Evolutionary conservation across 2,329 filamentous ascomycete genomes (phyloP).

Genomic region (Neobulgaria alba): DNA sequence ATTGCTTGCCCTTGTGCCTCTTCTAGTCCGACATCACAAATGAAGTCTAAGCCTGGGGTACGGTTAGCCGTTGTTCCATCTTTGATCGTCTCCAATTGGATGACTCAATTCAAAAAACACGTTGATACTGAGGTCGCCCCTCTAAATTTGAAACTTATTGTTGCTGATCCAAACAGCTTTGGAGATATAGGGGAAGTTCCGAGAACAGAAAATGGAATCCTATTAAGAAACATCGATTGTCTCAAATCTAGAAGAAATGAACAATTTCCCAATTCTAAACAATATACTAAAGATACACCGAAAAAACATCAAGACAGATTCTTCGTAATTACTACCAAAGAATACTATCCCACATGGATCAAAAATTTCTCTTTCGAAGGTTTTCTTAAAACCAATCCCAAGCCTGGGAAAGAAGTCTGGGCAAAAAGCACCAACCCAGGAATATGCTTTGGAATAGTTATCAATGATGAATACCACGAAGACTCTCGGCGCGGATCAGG

Average conservation of each 20-base stretch:
- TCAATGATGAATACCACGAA: slow-evolving; percentile 15
- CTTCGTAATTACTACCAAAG: slow-evolving; percentile 8
- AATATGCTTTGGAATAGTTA: slow-evolving; percentile 11
- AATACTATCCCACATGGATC: slow-evolving; percentile 4
- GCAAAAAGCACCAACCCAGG: neutral
- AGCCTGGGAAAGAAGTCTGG: neutral
- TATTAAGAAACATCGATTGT: neutral
- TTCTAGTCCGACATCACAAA: slow-evolving; percentile 4
- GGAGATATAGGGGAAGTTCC: neutral
- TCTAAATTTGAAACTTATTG: slow-evolving; percentile 5
- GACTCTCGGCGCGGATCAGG: slow-evolving; percentile 4
- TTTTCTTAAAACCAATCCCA: neutral
- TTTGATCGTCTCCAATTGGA: slow-evolving; percentile 7
- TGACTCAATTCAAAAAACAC: slow-evolving; percentile 13
- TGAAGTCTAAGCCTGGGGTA: slow-evolving; percentile 9
- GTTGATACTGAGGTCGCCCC: slow-evolving; percentile 5
- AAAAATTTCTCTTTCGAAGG: slow-evolving; percentile 7
- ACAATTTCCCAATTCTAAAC: neutral
- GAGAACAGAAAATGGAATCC: neutral
- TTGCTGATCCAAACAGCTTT: slow-evolving; percentile 3
- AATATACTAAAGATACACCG: neutral
- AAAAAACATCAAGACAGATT: slow-evolving; percentile 6
- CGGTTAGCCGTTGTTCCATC: slow-evolving; percentile 11
- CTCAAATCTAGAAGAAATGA: neutral
- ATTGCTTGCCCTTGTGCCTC: slow-evolving; percentile 13